Evolutionary conservation across 2,329 filamentous ascomycete genomes (phyloP).

Genomic region (Aureobasidium sp.): DNA sequence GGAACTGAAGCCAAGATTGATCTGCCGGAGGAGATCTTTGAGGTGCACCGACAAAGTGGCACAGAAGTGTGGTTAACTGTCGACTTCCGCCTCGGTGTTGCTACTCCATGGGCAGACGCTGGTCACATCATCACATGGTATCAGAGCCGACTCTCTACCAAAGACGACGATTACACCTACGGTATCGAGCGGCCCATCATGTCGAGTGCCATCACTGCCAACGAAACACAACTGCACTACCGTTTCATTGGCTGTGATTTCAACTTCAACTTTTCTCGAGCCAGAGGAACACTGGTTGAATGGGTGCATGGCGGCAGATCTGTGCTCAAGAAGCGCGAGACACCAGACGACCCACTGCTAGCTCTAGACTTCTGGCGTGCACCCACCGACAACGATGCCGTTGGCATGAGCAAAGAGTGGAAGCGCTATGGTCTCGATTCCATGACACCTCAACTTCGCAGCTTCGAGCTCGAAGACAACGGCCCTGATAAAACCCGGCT

Average conservation of each 20-base stretch:
- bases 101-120: conserved; percentile 39
- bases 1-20: conserved; percentile 1
- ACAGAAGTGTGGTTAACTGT: conserved; percentile 43
- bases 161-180: neutral
- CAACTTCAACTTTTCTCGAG: conserved; percentile 12
- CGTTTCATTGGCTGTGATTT: conserved; percentile 13
- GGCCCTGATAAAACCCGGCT: conserved; percentile 24
- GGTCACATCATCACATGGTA: conserved; percentile 22
- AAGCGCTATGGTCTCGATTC: conserved; percentile 38
- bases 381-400: conserved; percentile 58
- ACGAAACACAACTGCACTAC: conserved; percentile 10
- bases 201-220: conserved; percentile 4
- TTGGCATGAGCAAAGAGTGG: conserved; percentile 53
- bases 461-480: conserved; percentile 28
- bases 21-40: conserved; percentile 1
- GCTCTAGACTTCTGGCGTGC: conserved; percentile 55
- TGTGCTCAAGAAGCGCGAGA: conserved; percentile 26
- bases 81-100: conserved; percentile 37
- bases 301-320: conserved; percentile 35
- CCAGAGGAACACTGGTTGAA: conserved; percentile 15
- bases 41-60: conserved; percentile 12
- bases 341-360: conserved; percentile 23
- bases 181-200: conserved; percentile 10
- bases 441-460: conserved; percentile 42
- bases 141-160: conserved; percentile 15